Base-by-base conservation (phyloP, 768 basidiomycete genomes). In the Amanita polypyramis region DNA sequence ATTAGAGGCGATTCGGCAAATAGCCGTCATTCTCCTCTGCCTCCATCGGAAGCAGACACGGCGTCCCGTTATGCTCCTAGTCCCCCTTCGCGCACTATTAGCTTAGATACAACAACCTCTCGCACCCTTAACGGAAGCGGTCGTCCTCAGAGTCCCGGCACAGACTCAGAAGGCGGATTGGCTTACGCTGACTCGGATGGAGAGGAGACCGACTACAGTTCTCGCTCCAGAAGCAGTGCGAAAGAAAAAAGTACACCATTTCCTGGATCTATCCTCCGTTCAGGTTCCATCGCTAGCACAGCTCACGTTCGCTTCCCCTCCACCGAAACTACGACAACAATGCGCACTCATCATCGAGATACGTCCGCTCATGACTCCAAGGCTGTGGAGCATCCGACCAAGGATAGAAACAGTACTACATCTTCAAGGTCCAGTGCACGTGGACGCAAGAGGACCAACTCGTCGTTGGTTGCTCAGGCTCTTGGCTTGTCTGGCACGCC, bases 101-200 rank as follows among this genome's bases (percentile, higher is more conserved):
- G 42, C 27, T 23, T 39, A 8, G 20, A 34, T 14, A 17, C 42
- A 15, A 40, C 47, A 1, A 7, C 27, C 11, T 36, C 44, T 14
- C 44, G 44, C 25, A 32, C 21, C 17, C 35, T 44, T 4, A 35
- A 34, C 29, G 51, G 33, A 12, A 30, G 42, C 27, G 33, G 47
- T 17, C 48, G 50, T 4, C 59, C 64, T 2, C 44, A 58, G 5
- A 62, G 63, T 6, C 65, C 70, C 25, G 63, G 62, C 23, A 70
- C 71, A 2, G 70, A 58, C 14, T 73, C 71, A 2, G 74, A 76
- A 49, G 69, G 68, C 21, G 72, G 73, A 12, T 62, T 77, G 17
- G 75, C 75, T 2, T 78, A 78, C 52, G 74, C 72, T 3, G 68
- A 73, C 46, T 70, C 70, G 14, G 73, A 73, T 39, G 66, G 66